These are phyloP conservation scores for Fraxinus dipetala DNA, from an alignment of 305 asterid genomes.

Conservation along the genomic window DNA sequence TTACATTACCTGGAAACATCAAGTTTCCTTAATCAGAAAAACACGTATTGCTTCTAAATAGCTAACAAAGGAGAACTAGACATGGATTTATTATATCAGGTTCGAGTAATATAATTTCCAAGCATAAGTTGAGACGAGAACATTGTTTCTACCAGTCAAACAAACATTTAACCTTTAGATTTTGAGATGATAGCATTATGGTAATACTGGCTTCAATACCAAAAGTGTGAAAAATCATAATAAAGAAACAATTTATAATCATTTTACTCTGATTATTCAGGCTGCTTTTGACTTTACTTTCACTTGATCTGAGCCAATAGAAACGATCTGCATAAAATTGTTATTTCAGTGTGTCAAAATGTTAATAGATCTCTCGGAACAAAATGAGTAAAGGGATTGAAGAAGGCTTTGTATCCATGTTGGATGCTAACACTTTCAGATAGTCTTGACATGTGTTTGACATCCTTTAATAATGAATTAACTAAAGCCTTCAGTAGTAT, in stretches of 20 bases:
- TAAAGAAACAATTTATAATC: background rate
- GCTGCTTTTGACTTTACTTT: background rate
- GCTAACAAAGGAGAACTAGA: background rate
- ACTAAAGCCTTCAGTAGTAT: background rate
- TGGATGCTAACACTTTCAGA: background rate
- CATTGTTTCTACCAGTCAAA: background rate
- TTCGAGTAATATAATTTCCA: background rate
- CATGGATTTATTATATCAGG: background rate
- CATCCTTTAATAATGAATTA: background rate
- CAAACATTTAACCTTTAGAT: background rate
- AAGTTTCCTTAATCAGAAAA: background rate
- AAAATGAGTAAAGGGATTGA: background rate
- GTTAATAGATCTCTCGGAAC: background rate
- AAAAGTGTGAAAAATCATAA: background rate
- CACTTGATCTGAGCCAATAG: background rate
- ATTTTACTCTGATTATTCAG: background rate
- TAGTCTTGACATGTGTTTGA: background rate
- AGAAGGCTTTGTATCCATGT: background rate
- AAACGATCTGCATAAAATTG: background rate
- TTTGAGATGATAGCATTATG: background rate
- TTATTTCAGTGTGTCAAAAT: background rate
- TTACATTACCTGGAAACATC: background rate
- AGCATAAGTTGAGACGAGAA: background rate
- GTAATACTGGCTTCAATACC: background rate
- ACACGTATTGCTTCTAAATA: background rate